Conservation (phyloP, 2,329 filamentous ascomycete species). For the Paecilomyces formosus region DNA sequence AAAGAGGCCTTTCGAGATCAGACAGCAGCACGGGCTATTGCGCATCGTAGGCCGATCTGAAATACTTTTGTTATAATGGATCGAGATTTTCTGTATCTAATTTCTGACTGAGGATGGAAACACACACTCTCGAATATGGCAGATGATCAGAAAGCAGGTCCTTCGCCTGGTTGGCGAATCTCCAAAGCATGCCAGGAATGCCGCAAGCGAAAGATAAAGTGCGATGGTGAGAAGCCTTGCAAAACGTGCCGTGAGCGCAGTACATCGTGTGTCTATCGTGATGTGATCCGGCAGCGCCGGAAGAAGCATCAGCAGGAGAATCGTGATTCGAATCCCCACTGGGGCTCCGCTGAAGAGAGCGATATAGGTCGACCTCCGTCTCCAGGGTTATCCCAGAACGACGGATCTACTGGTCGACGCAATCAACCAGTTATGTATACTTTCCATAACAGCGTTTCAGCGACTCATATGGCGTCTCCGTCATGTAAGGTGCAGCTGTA, state of each 20-base stretch:
- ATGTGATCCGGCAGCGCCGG: constrained; percentile 27
- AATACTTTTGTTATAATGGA: background rate
- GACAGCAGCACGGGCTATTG: background rate
- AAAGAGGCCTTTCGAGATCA: background rate
- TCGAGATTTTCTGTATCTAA: background rate
- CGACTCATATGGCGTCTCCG: constrained; percentile 39
- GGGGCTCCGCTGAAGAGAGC: constrained; percentile 8
- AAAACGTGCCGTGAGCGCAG: constrained; percentile 29
- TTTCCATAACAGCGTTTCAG: constrained; percentile 39
- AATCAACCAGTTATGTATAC: constrained; percentile 12
- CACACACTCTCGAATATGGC: constrained; percentile 11
- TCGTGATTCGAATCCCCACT: background rate
- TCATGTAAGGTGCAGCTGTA: constrained; percentile 40
- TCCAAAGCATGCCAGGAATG: constrained; percentile 36
- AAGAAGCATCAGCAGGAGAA: constrained; percentile 17
- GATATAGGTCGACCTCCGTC: constrained; percentile 8
- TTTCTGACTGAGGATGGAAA: background rate
- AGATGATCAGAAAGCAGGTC: constrained; percentile 12
- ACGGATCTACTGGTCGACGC: constrained; percentile 1
- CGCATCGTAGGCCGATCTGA: background rate
- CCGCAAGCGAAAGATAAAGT: constrained; percentile 34
- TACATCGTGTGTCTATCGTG: constrained; percentile 29
- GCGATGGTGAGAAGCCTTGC: constrained; percentile 32
- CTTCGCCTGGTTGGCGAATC: constrained; percentile 23
- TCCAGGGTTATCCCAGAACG: constrained; percentile 8